These are phyloP conservation scores for Phytophthora idaei DNA, from an alignment of 352 stramenopile species.

Conservation along the genomic window DNA sequence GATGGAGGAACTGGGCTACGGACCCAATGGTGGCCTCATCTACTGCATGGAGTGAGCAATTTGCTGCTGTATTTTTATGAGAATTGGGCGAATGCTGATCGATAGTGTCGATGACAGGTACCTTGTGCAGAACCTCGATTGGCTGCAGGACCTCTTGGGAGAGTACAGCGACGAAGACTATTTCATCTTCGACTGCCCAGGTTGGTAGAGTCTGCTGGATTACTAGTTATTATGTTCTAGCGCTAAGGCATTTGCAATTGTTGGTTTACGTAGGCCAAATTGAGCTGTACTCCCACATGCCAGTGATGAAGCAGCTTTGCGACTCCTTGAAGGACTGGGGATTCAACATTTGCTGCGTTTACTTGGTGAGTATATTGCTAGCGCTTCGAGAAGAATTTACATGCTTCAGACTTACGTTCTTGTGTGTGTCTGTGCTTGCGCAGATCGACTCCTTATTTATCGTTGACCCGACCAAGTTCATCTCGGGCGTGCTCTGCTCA, in stretches of 20 bases:
- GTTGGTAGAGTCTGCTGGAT: slow-evolving; percentile 46
- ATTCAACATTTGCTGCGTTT: slow-evolving; percentile 90
- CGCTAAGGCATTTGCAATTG: slow-evolving; percentile 4
- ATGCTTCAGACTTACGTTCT: background rate
- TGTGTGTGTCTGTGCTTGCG: background rate
- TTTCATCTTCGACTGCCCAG: slow-evolving; percentile 99
- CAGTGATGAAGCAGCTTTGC: slow-evolving; percentile 91
- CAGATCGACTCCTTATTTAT: slow-evolving; percentile 95
- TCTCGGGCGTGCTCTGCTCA: slow-evolving; percentile 96
- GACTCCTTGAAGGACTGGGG: slow-evolving; percentile 85
- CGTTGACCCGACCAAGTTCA: slow-evolving; percentile 97
- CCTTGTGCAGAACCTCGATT: slow-evolving; percentile 94
- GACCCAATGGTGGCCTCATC: slow-evolving; percentile 97
- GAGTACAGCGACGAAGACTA: slow-evolving; percentile 95
- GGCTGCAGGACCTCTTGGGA: slow-evolving; percentile 93
- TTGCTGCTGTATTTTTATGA: slow-evolving; percentile 21
- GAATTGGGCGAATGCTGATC: slow-evolving; percentile 8
- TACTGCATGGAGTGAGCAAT: slow-evolving; percentile 98
- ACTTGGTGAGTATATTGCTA: slow-evolving; percentile 59
- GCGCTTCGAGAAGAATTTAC: background rate
- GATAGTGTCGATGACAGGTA: slow-evolving; percentile 50
- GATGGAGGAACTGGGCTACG: slow-evolving; percentile 97
- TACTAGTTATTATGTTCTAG: background rate
- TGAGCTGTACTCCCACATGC: slow-evolving; percentile 92
- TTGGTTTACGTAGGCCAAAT: slow-evolving; percentile 75